phyloP scores from a whole-genome alignment of 257 asterid genomes.

The Mentha longifolia region DNA sequence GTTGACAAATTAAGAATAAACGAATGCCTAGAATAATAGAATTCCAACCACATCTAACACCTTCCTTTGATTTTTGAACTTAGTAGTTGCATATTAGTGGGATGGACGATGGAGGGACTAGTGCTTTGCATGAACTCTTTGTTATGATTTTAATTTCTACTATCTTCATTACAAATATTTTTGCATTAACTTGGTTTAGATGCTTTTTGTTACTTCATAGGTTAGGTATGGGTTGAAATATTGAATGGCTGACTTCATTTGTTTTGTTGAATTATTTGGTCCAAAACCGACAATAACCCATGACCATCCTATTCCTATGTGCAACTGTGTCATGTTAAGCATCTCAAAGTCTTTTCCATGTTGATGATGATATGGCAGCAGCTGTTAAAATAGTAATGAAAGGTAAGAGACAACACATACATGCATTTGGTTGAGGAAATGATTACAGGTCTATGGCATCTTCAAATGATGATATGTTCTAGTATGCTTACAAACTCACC shows the following conservation, averaged over 20 bases:
- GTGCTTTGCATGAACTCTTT: too few species aligned
- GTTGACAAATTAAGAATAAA: background rate
- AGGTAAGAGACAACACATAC: background rate
- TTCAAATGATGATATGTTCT: background rate
- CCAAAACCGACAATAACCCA: background rate
- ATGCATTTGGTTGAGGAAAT: constrained; percentile 9
- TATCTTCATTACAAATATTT: background rate
- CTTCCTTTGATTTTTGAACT: background rate
- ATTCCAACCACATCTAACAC: background rate
- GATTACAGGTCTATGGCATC: background rate
- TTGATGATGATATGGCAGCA: background rate
- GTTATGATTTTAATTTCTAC: background rate
- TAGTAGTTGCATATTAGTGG: background rate
- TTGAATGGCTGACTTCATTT: background rate
- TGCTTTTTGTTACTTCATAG: background rate
- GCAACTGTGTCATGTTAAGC: background rate
- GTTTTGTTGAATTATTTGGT: background rate
- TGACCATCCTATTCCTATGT: background rate
- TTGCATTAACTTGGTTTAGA: background rate
- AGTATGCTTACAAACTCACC: background rate
- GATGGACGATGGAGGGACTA: background rate
- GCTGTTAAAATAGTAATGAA: background rate
- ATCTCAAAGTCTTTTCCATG: background rate
- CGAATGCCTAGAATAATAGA: background rate
- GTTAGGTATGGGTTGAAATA: background rate